These are phyloP conservation scores for Nakazawaea siamensis DNA, from an alignment of 805 yeast species.

Conservation along the genomic window DNA sequence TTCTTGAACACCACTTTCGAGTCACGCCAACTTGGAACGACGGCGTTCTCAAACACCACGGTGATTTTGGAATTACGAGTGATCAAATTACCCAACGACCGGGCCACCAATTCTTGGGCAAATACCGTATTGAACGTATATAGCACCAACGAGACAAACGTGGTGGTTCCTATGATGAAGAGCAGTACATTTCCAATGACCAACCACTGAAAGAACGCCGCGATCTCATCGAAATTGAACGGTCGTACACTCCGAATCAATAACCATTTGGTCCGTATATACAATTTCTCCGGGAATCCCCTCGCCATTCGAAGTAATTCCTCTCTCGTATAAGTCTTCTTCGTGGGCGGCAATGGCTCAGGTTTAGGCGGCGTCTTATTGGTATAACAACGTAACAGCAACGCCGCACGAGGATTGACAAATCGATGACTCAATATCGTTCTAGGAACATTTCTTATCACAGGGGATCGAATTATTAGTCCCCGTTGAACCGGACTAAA, in stretches of 20 bases:
- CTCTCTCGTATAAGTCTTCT: conserved; percentile 12
- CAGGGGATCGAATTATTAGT: too few relatives aligned
- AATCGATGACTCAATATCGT: too few relatives aligned
- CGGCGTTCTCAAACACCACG: conserved; percentile 87
- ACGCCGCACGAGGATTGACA: too few relatives aligned
- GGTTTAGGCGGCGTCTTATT: too few relatives aligned
- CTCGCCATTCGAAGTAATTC: conserved; percentile 10
- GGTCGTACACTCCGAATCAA: conserved; percentile 73
- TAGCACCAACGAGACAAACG: conserved; percentile 76
- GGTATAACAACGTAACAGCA: too few relatives aligned
- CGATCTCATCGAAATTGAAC: conserved; percentile 84
- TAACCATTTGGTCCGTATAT: conserved; percentile 54
- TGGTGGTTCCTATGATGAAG: conserved; percentile 82
- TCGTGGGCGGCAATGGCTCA: too few relatives aligned
- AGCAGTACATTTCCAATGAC: conserved; percentile 79
- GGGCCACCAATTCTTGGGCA: conserved; percentile 84
- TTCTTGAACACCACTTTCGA: conserved; percentile 79
- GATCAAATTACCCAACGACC: conserved; percentile 70
- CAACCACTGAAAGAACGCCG: conserved; percentile 88
- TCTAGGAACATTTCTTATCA: too few relatives aligned
- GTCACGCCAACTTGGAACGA: conserved; percentile 89
- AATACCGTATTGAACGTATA: conserved; percentile 75
- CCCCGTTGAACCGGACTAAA: too few relatives aligned
- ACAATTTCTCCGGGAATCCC: conserved; percentile 10
- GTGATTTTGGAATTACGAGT: conserved; percentile 77